A percentile compares a stretch with the other conserved stretches of the same genome.
phyloP scores from a whole-genome alignment of 345 rosid genomes.

The Ailanthus altissimus region DNA sequence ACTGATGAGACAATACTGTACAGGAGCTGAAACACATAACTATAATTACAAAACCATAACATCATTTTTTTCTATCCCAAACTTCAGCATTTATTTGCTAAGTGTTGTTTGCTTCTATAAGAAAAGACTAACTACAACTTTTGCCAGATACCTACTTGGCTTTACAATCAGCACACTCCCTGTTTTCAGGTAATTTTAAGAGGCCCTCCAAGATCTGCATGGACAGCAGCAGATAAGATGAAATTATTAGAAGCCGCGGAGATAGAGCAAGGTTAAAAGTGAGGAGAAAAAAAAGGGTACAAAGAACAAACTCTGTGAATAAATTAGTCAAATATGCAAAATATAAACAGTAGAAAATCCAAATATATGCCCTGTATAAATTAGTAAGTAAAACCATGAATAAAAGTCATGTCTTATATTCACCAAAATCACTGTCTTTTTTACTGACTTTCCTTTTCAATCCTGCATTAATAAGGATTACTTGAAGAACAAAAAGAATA shows the following conservation, averaged over 20 bases:
- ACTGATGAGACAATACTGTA: neutral
- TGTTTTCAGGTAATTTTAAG: conserved; percentile 76
- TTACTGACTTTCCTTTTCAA: neutral
- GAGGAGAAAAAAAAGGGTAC: neutral
- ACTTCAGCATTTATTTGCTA: neutral
- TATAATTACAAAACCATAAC: neutral
- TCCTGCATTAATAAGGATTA: neutral
- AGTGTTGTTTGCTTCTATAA: neutral
- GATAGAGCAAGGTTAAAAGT: neutral
- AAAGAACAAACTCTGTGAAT: neutral
- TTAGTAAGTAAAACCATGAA: neutral
- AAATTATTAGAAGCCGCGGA: neutral
- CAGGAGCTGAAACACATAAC: neutral
- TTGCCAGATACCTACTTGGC: conserved; percentile 58
- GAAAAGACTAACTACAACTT: neutral
- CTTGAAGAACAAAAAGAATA: neutral
- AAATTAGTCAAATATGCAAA: neutral
- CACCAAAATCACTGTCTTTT: neutral
- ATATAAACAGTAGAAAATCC: neutral
- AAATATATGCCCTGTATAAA: neutral
- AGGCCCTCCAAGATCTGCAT: conserved; percentile 84
- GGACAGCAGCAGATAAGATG: conserved; percentile 1
- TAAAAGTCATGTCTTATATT: neutral
- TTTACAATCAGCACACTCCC: conserved; percentile 98
- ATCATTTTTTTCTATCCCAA: neutral